A percentile compares a stretch with the other conserved stretches of the same genome.
phyloP scores from a whole-genome alignment of 352 stramenopile species.

The Elongisporangium senticosum region DNA sequence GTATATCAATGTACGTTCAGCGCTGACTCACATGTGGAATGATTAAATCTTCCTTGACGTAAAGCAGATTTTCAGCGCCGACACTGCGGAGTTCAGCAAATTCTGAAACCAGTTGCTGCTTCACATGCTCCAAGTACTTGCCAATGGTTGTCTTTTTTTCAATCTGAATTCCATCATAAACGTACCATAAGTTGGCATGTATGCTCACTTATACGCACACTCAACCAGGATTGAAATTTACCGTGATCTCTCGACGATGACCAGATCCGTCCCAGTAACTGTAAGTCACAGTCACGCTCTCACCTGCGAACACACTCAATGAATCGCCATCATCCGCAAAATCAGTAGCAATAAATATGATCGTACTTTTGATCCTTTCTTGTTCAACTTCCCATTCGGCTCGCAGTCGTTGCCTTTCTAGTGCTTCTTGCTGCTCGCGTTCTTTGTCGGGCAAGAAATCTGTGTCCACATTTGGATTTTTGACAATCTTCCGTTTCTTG shows the following conservation, averaged over 20 bases:
- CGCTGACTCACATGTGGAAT: constrained; percentile 83
- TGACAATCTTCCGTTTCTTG: constrained; percentile 70
- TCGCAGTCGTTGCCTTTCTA: constrained; percentile 78
- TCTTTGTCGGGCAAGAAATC: constrained; percentile 94
- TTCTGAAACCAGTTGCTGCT: constrained; percentile 87
- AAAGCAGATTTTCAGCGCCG: constrained; percentile 93
- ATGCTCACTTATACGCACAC: constrained; percentile 2
- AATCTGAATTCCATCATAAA: constrained; percentile 28
- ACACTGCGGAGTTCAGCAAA: constrained; percentile 92
- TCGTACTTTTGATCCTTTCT: constrained; percentile 89
- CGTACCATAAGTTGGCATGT: not conserved
- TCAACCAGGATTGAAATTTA: constrained; percentile 18
- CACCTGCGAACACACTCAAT: constrained; percentile 29
- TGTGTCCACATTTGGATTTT: constrained; percentile 93
- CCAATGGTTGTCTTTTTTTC: constrained; percentile 91
- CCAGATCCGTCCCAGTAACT: constrained; percentile 98
- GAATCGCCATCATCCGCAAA: not conserved
- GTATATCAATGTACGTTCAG: not conserved
- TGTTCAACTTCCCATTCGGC: constrained; percentile 92
- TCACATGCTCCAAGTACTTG: constrained; percentile 82
- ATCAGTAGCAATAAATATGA: not conserved
- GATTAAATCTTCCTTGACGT: constrained; percentile 99
- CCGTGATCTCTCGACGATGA: constrained; percentile 89
- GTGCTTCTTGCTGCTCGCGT: constrained; percentile 76
- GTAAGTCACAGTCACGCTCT: constrained; percentile 95